Percentiles rank a stretch among this genome's conserved stretches.
Evolutionary conservation across 78 protist genomes (phyloP).

Genomic region (Creolimax fragrantissima): DNA sequence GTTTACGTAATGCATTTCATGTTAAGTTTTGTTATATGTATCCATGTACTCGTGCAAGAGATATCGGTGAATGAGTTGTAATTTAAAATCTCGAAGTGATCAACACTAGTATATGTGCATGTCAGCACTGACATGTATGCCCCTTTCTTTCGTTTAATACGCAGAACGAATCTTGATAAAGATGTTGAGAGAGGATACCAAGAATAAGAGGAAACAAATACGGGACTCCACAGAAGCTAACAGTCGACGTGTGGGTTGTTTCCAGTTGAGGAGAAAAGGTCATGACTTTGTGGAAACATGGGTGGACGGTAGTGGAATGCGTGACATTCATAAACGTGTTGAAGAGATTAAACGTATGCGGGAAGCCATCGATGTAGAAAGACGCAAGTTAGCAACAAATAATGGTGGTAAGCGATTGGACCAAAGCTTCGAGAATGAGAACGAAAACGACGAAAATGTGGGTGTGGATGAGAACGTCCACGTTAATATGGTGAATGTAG

Average conservation of each 20-base stretch:
- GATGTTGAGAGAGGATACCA: background rate
- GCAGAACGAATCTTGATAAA: background rate
- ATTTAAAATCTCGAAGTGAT: no score
- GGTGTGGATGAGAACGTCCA: background rate
- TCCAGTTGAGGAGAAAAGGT: background rate
- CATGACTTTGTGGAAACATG: background rate
- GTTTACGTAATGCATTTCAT: no score
- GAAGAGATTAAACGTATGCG: background rate
- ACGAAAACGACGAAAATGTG: background rate
- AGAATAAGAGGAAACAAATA: background rate
- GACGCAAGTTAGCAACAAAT: background rate
- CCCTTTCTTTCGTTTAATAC: background rate
- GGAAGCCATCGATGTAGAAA: background rate
- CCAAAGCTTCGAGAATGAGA: background rate
- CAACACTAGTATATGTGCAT: no score
- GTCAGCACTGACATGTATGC: background rate
- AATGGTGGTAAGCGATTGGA: background rate
- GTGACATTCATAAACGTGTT: background rate
- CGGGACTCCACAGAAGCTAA: background rate
- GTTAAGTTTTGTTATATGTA: background rate
- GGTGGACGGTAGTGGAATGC: background rate
- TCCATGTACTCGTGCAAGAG: no score
- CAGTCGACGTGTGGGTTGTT: background rate
- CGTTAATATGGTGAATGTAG: background rate
- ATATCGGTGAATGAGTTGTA: no score